phyloP scores from a whole-genome alignment of 2,329 filamentous ascomycete genomes.

The Neopestalotiopsis clavispora region DNA sequence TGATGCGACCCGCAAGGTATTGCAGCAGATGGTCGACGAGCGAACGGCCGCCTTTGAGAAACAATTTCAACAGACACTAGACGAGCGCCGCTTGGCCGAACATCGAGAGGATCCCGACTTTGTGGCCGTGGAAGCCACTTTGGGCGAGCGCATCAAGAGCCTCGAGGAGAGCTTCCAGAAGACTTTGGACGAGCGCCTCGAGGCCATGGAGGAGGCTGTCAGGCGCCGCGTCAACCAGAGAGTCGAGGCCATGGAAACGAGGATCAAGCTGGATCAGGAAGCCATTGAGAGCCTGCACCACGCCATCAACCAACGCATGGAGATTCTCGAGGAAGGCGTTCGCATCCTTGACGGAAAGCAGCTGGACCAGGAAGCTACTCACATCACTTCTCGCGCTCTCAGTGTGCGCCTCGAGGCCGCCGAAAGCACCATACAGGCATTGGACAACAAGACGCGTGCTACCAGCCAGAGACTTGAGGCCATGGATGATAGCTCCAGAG shows the following conservation, averaged over 20 bases:
- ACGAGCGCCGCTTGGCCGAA: slow-evolving; percentile 20
- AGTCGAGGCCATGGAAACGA: slow-evolving; percentile 27
- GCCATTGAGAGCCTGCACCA: slow-evolving; percentile 28
- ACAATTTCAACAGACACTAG: slow-evolving; percentile 23
- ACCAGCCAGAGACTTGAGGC: slow-evolving; percentile 30
- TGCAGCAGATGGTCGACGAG: slow-evolving; percentile 4
- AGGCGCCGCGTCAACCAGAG: slow-evolving; percentile 29
- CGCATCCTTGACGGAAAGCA: slow-evolving; percentile 31
- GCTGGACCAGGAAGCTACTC: slow-evolving; percentile 32
- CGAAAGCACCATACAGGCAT: slow-evolving; percentile 24
- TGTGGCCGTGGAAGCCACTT: not conserved
- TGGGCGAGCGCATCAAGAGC: slow-evolving; percentile 22
- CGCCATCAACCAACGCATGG: slow-evolving; percentile 28
- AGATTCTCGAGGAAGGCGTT: slow-evolving; percentile 30
- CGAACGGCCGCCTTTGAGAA: slow-evolving; percentile 4
- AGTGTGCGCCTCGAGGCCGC: slow-evolving; percentile 28
- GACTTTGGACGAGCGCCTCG: slow-evolving; percentile 23
- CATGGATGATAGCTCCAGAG: slow-evolving; percentile 31
- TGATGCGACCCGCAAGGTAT: not conserved
- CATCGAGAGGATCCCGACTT: not conserved
- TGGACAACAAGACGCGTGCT: slow-evolving; percentile 27
- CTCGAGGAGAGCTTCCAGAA: slow-evolving; percentile 25
- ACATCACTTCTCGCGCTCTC: slow-evolving; percentile 27
- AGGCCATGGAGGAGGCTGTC: slow-evolving; percentile 25
- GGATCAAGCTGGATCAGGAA: slow-evolving; percentile 29